These are phyloP conservation scores for Neurospora sublineolata DNA, from an alignment of 495 filamentous ascomycete genomes.

Conservation along the genomic window DNA sequence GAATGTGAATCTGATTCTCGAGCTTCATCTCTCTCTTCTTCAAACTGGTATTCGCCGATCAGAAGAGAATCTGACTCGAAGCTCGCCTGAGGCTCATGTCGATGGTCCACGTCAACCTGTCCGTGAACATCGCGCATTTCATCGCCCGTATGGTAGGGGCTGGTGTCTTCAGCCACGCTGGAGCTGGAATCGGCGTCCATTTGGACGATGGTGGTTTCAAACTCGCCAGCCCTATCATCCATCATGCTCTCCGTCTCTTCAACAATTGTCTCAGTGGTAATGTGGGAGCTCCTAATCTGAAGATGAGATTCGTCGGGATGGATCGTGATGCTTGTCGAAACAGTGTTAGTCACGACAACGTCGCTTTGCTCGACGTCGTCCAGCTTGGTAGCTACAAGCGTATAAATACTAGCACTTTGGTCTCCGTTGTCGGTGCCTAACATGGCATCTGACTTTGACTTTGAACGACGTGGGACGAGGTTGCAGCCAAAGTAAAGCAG, in stretches of 20 bases:
- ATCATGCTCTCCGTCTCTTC: neutral
- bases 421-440: neutral
- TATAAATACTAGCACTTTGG: constrained; percentile 17
- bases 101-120: neutral
- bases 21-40: neutral
- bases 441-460: constrained; percentile 1
- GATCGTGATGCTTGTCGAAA: neutral
- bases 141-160: neutral
- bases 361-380: constrained; percentile 12
- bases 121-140: neutral
- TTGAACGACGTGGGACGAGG: constrained; percentile 23
- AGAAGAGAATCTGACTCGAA: neutral
- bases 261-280: neutral
- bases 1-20: neutral
- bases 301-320: neutral
- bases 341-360: neutral
- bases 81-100: neutral
- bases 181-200: neutral
- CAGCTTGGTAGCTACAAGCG: constrained; percentile 24
- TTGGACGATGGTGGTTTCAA: neutral
- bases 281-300: neutral
- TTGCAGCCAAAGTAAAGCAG: constrained; percentile 34
- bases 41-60: neutral
- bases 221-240: neutral
- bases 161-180: neutral